Base-by-base conservation (phyloP, 2,329 filamentous ascomycete genomes). In the Paracorniculantispora psalliotae region DNA sequence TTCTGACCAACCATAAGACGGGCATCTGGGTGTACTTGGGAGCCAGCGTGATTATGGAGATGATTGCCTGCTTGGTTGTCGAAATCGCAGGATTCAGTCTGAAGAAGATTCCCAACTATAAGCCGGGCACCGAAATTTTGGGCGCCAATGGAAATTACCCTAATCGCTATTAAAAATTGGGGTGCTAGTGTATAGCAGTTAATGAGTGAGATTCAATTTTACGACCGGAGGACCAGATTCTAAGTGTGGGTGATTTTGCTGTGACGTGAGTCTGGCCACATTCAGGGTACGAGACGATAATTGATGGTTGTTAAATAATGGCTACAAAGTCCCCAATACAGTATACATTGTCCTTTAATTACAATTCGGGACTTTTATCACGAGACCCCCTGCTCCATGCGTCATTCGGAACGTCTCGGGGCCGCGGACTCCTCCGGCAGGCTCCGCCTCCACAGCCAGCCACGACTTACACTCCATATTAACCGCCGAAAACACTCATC, bases 31-130 rank as follows among this genome's bases (percentile, higher is more conserved):
- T 69, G 37, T 73, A 69, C 26, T 63, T 73, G 9, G 69, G 65
- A 25, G 63, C 68, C 33, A 64, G 67, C 39, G 64, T 72, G 33
- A 64, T 73, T 44, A 70, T 70, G 67, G 71, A 73, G 64, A 68
- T 72, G 50, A 56, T 68, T 33, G 66, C 71, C 19, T 67, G 65
- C 2, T 46, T 71, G 15, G 63, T 72, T 23, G 66, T 67, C 48
- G 64, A 70, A 43, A 50, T 61, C 2, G 59, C 71, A 15, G 70
- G 70, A 2, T 69, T 72, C 47, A 67, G 65, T 9, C 30, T 33
- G 30, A 6, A 6, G 12, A 33, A 33, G 30, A 33, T 33, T 33
- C 30, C 30, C 30, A 33, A 33, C 6, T 33, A 33, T 12, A 12
- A 33, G 30, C 30, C 6, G 12, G 12, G 6, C 30, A 33, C 6